phyloP scores from a whole-genome alignment of 805 yeast species.

The Candida manassasensis region DNA sequence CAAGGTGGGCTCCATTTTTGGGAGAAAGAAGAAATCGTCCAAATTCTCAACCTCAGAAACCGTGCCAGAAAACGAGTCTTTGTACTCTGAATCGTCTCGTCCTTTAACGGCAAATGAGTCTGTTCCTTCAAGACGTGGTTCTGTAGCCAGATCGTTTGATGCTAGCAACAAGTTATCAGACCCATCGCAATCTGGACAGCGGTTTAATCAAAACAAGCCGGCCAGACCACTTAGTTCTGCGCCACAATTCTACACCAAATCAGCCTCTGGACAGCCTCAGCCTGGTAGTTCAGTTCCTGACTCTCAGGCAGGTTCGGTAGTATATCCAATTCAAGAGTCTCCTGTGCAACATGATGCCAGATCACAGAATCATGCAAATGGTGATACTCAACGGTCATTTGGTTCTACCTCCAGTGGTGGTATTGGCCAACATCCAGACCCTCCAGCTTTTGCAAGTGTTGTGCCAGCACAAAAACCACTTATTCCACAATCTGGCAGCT shows the following conservation, averaged over 20 bases:
- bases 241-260: conserved; percentile 5
- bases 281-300: neutral
- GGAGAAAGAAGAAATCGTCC: conserved; percentile 47
- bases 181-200: conserved; percentile 4
- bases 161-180: conserved; percentile 2
- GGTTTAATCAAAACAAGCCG: neutral
- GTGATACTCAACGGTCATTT: no score
- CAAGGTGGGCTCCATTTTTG: conserved; percentile 71
- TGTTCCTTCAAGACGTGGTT: conserved; percentile 1
- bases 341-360: no score
- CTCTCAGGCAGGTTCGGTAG: neutral
- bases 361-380: no score
- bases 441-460: conserved; percentile 1
- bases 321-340: conserved; percentile 1
- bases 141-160: neutral
- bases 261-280: neutral
- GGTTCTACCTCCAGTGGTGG: no score
- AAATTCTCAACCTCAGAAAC: conserved; percentile 15
- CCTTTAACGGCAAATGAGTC: neutral
- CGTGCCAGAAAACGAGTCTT: conserved; percentile 32
- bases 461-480: conserved; percentile 2
- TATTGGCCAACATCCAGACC: no score
- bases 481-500: conserved; percentile 1
- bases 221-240: neutral
- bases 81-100: conserved; percentile 12